Conservation (phyloP, 1,284 basidiomycete species). For the Sparassis latifolia region DNA sequence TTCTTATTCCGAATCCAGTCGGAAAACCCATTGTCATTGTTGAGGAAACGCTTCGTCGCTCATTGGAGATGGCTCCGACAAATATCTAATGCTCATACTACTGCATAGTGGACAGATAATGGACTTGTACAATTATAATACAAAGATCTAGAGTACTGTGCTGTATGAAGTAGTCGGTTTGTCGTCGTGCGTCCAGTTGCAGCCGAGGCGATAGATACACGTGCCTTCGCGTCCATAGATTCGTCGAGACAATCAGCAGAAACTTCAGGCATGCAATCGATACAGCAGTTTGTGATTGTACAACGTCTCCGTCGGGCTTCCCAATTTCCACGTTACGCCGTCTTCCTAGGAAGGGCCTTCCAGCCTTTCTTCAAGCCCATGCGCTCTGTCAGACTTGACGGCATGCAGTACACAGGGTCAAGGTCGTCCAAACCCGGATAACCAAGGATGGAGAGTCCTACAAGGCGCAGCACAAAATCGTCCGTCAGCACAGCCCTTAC, state of each 20-base stretch:
- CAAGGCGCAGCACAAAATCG: neutral
- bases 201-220: too few species aligned
- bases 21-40: neutral
- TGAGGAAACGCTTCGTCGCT: neutral
- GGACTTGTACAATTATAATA: too few species aligned
- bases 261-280: too few species aligned
- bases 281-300: too few species aligned
- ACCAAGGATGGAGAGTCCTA: slow-evolving; percentile 86
- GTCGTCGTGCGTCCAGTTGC: too few species aligned
- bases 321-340: neutral
- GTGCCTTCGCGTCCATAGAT: too few species aligned
- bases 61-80: neutral
- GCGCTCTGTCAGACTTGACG: slow-evolving; percentile 65
- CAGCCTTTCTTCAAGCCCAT: slow-evolving; percentile 66
- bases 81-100: neutral
- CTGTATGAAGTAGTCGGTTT: too few species aligned
- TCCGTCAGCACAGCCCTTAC: too few species aligned
- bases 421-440: slow-evolving; percentile 79
- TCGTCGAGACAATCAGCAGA: too few species aligned
- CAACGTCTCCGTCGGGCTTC: too few species aligned
- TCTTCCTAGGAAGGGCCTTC: slow-evolving; percentile 44
- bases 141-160: too few species aligned
- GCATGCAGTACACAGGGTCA: slow-evolving; percentile 97
- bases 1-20: slow-evolving; percentile 28
- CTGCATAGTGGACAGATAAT: too few species aligned